Conservation (phyloP, 768 basidiomycete species). For the Pisolithus sp. region DNA sequence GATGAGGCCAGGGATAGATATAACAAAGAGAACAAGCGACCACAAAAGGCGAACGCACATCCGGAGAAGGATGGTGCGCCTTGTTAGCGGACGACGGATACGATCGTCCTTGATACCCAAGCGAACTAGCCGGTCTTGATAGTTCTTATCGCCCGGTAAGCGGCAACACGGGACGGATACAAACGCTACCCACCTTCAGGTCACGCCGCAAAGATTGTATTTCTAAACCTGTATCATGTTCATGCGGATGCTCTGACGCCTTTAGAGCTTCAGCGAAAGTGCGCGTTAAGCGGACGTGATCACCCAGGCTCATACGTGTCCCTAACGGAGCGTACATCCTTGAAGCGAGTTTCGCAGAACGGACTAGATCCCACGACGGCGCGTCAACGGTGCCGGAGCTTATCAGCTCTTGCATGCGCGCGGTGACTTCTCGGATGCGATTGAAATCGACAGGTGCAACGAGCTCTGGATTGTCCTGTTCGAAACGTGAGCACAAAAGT, state of each 20-base stretch:
- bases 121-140: slow-evolving; percentile 64
- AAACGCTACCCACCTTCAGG: slow-evolving; percentile 45
- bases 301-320: slow-evolving; percentile 77
- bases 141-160: slow-evolving; percentile 37
- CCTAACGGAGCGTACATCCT: slow-evolving; percentile 85
- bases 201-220: slow-evolving; percentile 39
- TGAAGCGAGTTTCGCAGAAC: slow-evolving; percentile 69
- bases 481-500: slow-evolving; percentile 1
- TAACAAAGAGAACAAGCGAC: slow-evolving; percentile 51
- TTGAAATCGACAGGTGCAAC: slow-evolving; percentile 59
- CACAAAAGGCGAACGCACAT: slow-evolving; percentile 60
- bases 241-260: slow-evolving; percentile 26
- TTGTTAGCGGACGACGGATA: slow-evolving; percentile 57
- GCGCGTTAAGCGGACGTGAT: slow-evolving; percentile 71
- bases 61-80: slow-evolving; percentile 51
- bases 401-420: slow-evolving; percentile 60
- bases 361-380: slow-evolving; percentile 76
- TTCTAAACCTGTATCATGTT: slow-evolving; percentile 19
- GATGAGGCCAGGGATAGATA: slow-evolving; percentile 72
- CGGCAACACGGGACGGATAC: background rate
- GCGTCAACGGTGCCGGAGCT: slow-evolving; percentile 75
- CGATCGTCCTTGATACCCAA: slow-evolving; percentile 84
- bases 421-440: slow-evolving; percentile 54
- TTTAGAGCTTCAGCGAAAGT: slow-evolving; percentile 77
- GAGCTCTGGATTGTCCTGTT: slow-evolving; percentile 64